Evolutionary conservation across 116 monocot genomes (phyloP).

Genomic region (Posidonia oceanica): DNA sequence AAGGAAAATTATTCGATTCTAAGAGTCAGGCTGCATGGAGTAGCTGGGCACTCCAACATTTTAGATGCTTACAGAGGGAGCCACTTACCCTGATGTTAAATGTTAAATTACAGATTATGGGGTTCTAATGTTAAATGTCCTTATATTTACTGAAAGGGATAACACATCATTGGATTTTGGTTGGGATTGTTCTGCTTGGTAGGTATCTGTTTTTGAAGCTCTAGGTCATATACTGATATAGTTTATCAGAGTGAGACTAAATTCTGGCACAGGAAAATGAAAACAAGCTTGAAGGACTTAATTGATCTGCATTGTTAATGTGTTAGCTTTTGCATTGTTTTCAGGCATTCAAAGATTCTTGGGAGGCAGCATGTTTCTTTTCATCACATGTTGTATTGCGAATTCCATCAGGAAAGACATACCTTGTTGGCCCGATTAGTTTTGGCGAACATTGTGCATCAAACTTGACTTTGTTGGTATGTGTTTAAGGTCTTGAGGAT

Average conservation of each 20-base stretch:
- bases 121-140: too few relatives aligned
- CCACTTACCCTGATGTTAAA: neutral
- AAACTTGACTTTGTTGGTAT: slow-evolving; percentile 15
- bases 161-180: too few relatives aligned
- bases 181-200: too few relatives aligned
- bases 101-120: neutral
- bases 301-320: neutral
- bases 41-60: neutral
- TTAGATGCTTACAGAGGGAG: neutral
- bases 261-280: too few relatives aligned
- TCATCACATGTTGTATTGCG: slow-evolving; percentile 1
- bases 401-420: slow-evolving; percentile 12
- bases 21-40: neutral
- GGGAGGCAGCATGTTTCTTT: slow-evolving; percentile 15
- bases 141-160: too few relatives aligned
- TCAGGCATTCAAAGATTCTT: slow-evolving; percentile 19
- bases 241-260: too few relatives aligned
- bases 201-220: too few relatives aligned
- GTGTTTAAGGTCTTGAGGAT: neutral
- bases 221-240: too few relatives aligned
- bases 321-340: neutral
- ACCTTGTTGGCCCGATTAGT: slow-evolving; percentile 14
- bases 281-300: too few relatives aligned
- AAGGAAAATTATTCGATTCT: neutral
- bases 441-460: slow-evolving; percentile 12